Evolutionary conservation across 805 yeast species (phyloP).

Genomic region (Candida vaughaniae): DNA sequence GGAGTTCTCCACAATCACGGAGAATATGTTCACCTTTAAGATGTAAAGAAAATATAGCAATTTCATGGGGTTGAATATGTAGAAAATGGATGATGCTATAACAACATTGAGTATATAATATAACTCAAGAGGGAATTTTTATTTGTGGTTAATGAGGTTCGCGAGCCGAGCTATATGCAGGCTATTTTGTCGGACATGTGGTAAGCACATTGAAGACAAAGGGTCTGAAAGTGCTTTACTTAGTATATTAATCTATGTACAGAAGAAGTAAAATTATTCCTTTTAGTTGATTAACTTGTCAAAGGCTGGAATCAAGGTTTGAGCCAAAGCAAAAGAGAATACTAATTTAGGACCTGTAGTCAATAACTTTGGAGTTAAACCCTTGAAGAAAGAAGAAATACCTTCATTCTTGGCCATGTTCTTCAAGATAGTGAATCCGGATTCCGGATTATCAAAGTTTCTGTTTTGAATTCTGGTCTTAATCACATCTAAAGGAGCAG

Average conservation of each 20-base stretch:
- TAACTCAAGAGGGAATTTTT: no score
- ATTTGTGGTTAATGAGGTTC: not conserved
- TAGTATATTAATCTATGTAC: slow-evolving; percentile 6
- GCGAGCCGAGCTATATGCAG: not conserved
- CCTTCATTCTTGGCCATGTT: slow-evolving; percentile 95
- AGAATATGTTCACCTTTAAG: slow-evolving; percentile 37
- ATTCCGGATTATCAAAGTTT: slow-evolving; percentile 92
- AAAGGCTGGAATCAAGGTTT: slow-evolving; percentile 93
- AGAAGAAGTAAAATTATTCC: not conserved
- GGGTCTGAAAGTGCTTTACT: no score
- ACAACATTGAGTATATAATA: no score
- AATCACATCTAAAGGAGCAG: slow-evolving; percentile 97
- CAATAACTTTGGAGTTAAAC: slow-evolving; percentile 91
- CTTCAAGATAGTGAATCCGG: slow-evolving; percentile 88
- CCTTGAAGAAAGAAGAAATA: slow-evolving; percentile 86
- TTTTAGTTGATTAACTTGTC: slow-evolving; percentile 58
- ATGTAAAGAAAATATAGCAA: slow-evolving; percentile 32
- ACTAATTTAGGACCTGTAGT: slow-evolving; percentile 98
- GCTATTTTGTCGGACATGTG: not conserved
- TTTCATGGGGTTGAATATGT: slow-evolving; percentile 24
- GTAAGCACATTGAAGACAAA: no score
- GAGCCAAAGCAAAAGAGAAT: slow-evolving; percentile 97
- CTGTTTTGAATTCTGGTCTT: slow-evolving; percentile 98
- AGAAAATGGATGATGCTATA: not conserved
- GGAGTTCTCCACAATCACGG: slow-evolving; percentile 31